A percentile compares a stretch with the other conserved stretches of the same genome.
Evolutionary conservation across 176 grass and related monocot species (phyloP).

Genomic region (Oryza meridionalis): DNA sequence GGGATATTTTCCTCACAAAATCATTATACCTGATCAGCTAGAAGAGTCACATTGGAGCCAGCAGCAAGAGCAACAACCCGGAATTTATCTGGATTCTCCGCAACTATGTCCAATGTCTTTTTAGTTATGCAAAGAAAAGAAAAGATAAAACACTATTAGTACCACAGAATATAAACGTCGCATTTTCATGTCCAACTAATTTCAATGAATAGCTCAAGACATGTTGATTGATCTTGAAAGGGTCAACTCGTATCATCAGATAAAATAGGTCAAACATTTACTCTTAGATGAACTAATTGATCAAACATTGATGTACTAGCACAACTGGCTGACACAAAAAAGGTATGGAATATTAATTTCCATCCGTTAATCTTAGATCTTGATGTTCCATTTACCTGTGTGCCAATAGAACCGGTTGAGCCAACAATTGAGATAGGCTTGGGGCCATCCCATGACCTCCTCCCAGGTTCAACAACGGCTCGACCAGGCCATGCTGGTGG

Average conservation of each 20-base stretch:
- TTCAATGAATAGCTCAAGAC: not conserved
- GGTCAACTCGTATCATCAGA: not conserved
- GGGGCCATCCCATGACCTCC: constrained; percentile 71
- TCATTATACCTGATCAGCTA: constrained; percentile 85
- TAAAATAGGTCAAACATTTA: not conserved
- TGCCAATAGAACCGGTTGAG: constrained; percentile 95
- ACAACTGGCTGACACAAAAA: not conserved
- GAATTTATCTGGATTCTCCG: constrained; percentile 96
- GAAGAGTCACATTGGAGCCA: constrained; percentile 94
- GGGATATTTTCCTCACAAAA: constrained; percentile 6
- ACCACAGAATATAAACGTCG: constrained; percentile 3
- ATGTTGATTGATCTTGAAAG: not conserved
- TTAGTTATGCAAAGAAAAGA: constrained; percentile 22
- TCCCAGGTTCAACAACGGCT: constrained; percentile 62
- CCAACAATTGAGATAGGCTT: constrained; percentile 96
- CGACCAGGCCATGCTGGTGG: constrained; percentile 91
- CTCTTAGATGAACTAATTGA: constrained; percentile 6
- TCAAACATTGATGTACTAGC: not conserved
- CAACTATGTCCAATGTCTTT: constrained; percentile 92
- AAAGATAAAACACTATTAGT: constrained; percentile 26
- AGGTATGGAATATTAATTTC: not conserved
- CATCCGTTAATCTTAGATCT: not conserved
- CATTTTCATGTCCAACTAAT: constrained; percentile 3
- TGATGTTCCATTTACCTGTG: constrained; percentile 62
- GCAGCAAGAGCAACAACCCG: constrained; percentile 91